phyloP scores from a whole-genome alignment of 2,329 filamentous ascomycete species.

The Hypoxylon sp. region DNA sequence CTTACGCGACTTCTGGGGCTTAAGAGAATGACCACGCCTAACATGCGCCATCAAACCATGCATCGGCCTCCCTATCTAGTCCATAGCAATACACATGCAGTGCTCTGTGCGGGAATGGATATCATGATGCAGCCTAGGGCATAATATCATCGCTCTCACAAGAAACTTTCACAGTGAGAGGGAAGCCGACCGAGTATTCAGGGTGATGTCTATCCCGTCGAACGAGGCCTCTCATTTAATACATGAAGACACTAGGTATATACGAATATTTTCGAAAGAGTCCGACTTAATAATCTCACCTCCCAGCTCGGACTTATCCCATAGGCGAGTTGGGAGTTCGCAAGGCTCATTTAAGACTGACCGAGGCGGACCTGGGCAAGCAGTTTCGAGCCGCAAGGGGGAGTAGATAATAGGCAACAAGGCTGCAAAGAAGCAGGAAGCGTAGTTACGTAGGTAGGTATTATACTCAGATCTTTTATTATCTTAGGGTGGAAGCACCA shows the following conservation, averaged over 20 bases:
- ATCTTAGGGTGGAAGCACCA: not conserved
- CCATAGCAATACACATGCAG: not conserved
- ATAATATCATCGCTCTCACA: not conserved
- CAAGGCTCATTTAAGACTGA: not conserved
- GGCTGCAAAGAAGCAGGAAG: not conserved
- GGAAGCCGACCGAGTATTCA: too few species aligned
- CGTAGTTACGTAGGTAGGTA: not conserved
- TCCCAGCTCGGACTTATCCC: too few species aligned
- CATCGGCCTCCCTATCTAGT: not conserved
- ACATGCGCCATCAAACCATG: not conserved
- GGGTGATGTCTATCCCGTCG: too few species aligned
- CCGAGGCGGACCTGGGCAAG: not conserved
- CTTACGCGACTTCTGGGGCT: not conserved
- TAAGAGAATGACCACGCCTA: not conserved
- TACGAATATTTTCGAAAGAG: too few species aligned
- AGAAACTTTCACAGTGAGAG: not conserved
- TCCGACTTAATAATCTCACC: too few species aligned
- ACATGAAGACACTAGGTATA: too few species aligned
- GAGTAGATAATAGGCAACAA: not conserved
- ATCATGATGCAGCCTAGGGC: not conserved
- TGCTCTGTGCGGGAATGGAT: too few species aligned
- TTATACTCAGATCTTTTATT: not conserved
- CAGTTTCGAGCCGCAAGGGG: not conserved
- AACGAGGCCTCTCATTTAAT: too few species aligned
- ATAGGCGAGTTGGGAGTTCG: too few species aligned